Evolutionary conservation across 2,329 filamentous ascomycete genomes (phyloP), one percentile per base, ranked within the genome.

Genomic region (Arthrinium puccinioides): DNA sequence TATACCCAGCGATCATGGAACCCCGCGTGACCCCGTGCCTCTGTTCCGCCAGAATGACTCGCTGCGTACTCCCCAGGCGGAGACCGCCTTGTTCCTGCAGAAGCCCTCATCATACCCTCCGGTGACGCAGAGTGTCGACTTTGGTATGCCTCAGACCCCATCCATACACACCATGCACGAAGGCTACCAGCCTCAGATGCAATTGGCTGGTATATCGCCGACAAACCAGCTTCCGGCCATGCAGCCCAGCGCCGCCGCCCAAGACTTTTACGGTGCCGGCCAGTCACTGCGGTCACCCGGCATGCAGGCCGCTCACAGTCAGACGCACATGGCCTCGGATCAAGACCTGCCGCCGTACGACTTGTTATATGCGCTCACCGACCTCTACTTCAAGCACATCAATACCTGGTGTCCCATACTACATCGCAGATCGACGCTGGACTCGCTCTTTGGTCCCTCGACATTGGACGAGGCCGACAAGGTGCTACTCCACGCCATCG

Each of bases 351-450:
- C 84, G 2, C 83, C 83, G 2, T 86, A 87, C 48, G 82, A 87
- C 52, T 62, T 87, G 6, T 62, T 87, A 1, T 87, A 87, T 50
- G 72, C 79, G 3, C 61, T 88, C 9, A 82, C 83, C 6, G 83
- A 87, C 48, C 67, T 87, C 1, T 88, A 86, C 54, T 88, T 88
- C 52, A 84, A 86, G 44, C 79, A 87, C 51, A 76, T 87, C 55
- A 87, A 87, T 51, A 83, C 82, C 0, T 88, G 84, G 82, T 94
- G 87, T 55, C 88, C 89, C 0, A 92, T 95, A 18, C 67, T 95
- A n/a, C 87, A 95, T 59, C 78, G 87, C 16, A 80, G 85, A 52
- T 80, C 83, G 4, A 94, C 87, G 0, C 61, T 95, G 8, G 85
- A 94, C 49, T 79, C 80, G 1, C 69, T 95, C 0, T 95, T 95